These are phyloP conservation scores for Kwoniella sp. DNA, from an alignment of 768 basidiomycete species.

Conservation along the genomic window DNA sequence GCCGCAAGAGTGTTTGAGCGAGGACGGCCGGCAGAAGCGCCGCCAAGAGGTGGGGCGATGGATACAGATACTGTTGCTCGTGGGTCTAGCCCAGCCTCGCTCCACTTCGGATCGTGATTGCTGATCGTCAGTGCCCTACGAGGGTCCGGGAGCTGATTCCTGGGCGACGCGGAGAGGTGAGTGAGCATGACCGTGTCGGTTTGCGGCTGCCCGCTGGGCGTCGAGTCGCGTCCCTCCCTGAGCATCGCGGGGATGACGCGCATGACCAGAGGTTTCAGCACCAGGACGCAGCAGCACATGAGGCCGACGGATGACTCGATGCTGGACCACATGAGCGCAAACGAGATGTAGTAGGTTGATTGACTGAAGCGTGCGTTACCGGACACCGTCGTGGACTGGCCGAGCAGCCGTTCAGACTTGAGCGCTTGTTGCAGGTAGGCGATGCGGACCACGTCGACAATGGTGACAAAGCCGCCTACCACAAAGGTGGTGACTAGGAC, in stretches of 20 bases:
- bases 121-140: no score
- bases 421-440: slow-evolving; percentile 46
- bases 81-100: no score
- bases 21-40: no score
- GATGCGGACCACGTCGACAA: slow-evolving; percentile 47
- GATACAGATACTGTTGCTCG: no score
- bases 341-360: slow-evolving; percentile 39
- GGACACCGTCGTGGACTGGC: neutral
- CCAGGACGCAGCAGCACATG: slow-evolving; percentile 42
- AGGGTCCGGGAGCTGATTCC: no score
- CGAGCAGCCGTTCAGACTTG: slow-evolving; percentile 12
- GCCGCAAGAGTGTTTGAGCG: no score
- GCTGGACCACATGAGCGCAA: slow-evolving; percentile 45
- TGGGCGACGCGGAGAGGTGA: neutral
- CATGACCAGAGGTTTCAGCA: slow-evolving; percentile 45
- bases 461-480: slow-evolving; percentile 45
- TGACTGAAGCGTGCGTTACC: slow-evolving; percentile 17
- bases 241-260: slow-evolving; percentile 36
- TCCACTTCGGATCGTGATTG: no score
- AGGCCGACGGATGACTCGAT: slow-evolving; percentile 46
- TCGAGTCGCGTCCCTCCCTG: neutral
- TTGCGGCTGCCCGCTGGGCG: neutral
- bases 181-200: neutral
- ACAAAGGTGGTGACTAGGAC: slow-evolving; percentile 44
- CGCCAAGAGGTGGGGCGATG: no score